These are phyloP conservation scores for Pelargonium myrrhifolium DNA, from an alignment of 441 rosid species.

Conservation along the genomic window DNA sequence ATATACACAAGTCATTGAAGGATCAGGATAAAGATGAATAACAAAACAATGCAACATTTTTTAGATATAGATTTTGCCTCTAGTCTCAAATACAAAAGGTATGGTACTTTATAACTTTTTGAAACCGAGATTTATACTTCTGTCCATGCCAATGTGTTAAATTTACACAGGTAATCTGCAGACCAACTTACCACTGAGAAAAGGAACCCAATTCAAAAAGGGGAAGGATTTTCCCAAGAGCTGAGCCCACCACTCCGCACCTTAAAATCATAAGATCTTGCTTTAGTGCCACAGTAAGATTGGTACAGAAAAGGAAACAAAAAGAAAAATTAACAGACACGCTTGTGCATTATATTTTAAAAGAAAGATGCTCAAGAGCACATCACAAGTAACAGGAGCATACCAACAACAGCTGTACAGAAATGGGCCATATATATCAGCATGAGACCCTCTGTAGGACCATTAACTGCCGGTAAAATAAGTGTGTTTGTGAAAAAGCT, in stretches of 20 bases:
- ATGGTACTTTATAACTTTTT: background rate
- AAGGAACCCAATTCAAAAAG: conserved; percentile 73
- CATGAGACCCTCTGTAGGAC: conserved; percentile 96
- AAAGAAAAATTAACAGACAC: background rate
- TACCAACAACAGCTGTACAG: conserved; percentile 78
- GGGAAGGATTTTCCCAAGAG: conserved; percentile 59
- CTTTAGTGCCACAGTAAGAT: conserved; percentile 12
- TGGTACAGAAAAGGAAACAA: background rate
- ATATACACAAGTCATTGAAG: too few species aligned
- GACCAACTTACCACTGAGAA: conserved; percentile 46
- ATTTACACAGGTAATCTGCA: background rate
- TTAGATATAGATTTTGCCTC: background rate
- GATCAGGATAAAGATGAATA: background rate
- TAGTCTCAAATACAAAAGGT: background rate
- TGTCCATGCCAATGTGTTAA: background rate
- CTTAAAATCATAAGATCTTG: conserved; percentile 28
- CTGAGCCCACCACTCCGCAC: conserved; percentile 94
- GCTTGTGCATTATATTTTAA: background rate
- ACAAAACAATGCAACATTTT: background rate
- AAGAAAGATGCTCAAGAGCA: background rate
- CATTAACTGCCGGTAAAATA: conserved; percentile 84
- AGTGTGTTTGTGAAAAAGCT: conserved; percentile 92
- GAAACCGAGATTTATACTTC: background rate
- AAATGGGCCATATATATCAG: conserved; percentile 67
- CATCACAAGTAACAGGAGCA: conserved; percentile 16